A percentile compares a stretch with the other conserved stretches of the same genome.
Conservation (phyloP, 306 rosid species). For the Trifolium subterraneum region DNA sequence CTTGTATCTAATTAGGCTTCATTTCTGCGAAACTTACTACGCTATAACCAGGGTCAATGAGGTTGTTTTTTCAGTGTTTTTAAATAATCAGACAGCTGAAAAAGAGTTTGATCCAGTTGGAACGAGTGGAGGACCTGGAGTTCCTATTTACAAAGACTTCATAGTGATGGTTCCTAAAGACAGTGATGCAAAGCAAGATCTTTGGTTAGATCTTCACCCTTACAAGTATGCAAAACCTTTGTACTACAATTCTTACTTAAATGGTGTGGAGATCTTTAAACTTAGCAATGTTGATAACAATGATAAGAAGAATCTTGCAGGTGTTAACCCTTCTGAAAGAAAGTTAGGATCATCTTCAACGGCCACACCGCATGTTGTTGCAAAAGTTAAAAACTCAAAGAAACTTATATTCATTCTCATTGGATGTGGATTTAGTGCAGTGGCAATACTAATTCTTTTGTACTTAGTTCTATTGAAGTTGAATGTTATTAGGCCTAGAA, state of each 20-base stretch:
- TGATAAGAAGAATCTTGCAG: constrained; percentile 36
- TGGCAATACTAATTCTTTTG: constrained; percentile 24
- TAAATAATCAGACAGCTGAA: constrained; percentile 48
- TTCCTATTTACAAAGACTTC: constrained; percentile 39
- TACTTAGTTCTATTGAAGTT: constrained; percentile 10
- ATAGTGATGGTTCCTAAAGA: constrained; percentile 35
- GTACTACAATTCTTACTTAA: constrained; percentile 29
- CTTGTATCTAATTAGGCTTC: constrained; percentile 55
- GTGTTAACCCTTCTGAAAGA: constrained; percentile 17
- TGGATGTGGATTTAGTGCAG: constrained; percentile 19
- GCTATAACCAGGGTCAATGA: background rate
- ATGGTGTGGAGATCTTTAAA: constrained; percentile 53
- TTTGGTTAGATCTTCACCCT: constrained; percentile 50
- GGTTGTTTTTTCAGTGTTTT: constrained; percentile 40
- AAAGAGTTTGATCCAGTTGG: background rate
- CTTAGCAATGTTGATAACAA: constrained; percentile 25
- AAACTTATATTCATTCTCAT: constrained; percentile 1
- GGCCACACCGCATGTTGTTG: background rate
- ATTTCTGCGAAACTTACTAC: constrained; percentile 41
- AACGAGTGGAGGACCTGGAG: constrained; percentile 30
- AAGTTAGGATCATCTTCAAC: constrained; percentile 2
- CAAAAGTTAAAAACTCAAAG: background rate
- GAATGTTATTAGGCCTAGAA: constrained; percentile 19
- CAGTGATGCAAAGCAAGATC: constrained; percentile 43
- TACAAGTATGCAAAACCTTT: background rate